These are phyloP conservation scores for Smallanthus sonchifolius DNA, from an alignment of 129 eudicot genomes.

Conservation along the genomic window DNA sequence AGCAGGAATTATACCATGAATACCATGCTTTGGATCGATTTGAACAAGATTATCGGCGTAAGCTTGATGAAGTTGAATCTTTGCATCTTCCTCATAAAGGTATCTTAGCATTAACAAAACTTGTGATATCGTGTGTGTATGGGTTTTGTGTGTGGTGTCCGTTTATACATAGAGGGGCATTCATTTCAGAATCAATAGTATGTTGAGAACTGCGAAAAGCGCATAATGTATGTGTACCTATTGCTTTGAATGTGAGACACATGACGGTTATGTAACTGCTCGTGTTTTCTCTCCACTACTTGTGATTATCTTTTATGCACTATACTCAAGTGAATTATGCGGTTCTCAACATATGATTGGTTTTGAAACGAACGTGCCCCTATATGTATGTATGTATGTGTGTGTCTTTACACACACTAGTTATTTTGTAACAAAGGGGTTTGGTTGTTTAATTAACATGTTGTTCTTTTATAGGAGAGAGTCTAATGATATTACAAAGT, in stretches of 20 bases:
- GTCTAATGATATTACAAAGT: constrained; percentile 64
- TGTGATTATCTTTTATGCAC: no score
- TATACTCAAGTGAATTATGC: no score
- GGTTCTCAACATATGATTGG: no score
- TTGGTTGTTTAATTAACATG: constrained; percentile 5
- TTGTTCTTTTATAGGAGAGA: constrained; percentile 54
- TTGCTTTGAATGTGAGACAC: no score
- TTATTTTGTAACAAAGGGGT: neutral
- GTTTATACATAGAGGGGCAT: no score
- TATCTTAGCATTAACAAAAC: constrained; percentile 7
- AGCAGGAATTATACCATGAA: constrained; percentile 93
- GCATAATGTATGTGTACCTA: no score
- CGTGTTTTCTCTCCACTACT: no score
- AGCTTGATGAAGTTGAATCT: constrained; percentile 85
- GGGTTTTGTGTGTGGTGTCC: neutral
- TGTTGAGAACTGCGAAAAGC: no score
- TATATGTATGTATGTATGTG: neutral
- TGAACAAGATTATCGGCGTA: constrained; percentile 72
- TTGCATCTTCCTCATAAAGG: constrained; percentile 90
- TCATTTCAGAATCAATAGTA: no score
- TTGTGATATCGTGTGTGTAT: neutral
- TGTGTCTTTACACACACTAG: neutral
- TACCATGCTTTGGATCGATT: constrained; percentile 84
- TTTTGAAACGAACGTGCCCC: no score
- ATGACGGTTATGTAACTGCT: no score